Percentiles rank a stretch among this genome's conserved stretches.
phyloP scores from a whole-genome alignment of 2,329 filamentous ascomycete genomes.

The Fusarium sublunatum region DNA sequence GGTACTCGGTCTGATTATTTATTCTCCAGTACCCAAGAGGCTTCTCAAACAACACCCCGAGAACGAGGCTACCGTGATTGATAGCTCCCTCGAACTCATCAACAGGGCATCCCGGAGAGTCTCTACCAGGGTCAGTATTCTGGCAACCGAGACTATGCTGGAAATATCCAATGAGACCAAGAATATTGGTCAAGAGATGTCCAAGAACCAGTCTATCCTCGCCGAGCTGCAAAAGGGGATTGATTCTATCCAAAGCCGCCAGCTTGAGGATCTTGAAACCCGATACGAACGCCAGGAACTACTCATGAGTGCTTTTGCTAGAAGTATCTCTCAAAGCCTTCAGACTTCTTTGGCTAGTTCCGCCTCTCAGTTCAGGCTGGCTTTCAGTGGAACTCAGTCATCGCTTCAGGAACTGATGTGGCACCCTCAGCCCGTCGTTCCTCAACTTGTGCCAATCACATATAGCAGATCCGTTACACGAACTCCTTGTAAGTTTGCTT shows the following conservation, averaged over 20 bases:
- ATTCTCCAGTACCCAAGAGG: conserved; percentile 3
- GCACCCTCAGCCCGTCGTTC: neutral
- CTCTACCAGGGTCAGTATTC: neutral
- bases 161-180: neutral
- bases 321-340: neutral
- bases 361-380: neutral
- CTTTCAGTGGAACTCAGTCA: conserved; percentile 2
- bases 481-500: neutral
- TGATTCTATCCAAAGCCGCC: neutral
- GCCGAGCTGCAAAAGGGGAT: neutral
- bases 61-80: conserved; percentile 10
- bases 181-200: conserved; percentile 1
- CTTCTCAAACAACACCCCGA: conserved; percentile 12
- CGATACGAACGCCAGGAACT: conserved; percentile 2
- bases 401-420: conserved; percentile 9
- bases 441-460: neutral
- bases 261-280: neutral
- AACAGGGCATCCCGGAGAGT: neutral
- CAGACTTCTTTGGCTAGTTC: neutral
- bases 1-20: neutral
- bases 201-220: neutral
- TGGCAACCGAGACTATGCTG: neutral
- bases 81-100: conserved; percentile 3
- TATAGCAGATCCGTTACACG: neutral
- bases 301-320: conserved; percentile 1